Evolutionary conservation across 768 basidiomycete species (phyloP).

Genomic region (Boletus insuetus): DNA sequence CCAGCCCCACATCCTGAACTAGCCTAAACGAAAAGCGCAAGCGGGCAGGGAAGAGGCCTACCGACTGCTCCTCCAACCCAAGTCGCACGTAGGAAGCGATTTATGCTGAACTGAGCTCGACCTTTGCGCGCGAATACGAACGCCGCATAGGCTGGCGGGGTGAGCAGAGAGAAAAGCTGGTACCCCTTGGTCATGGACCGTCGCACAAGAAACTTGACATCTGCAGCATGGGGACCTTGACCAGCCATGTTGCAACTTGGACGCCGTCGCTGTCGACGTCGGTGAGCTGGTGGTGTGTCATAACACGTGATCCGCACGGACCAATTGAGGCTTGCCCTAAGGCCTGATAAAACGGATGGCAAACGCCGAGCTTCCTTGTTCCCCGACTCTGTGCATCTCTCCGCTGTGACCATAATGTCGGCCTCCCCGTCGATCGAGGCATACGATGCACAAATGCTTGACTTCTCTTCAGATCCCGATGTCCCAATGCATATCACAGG

Average conservation of each 20-base stretch:
- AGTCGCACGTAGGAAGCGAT: conserved; percentile 64
- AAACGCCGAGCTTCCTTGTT: conserved; percentile 16
- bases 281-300: neutral
- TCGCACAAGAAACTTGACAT: conserved; percentile 65
- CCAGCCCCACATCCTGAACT: conserved; percentile 39
- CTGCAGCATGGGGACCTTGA: conserved; percentile 40
- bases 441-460: conserved; percentile 64
- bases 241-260: conserved; percentile 15
- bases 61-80: conserved; percentile 70
- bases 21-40: neutral
- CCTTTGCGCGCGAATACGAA: conserved; percentile 55
- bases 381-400: conserved; percentile 15
- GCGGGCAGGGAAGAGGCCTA: neutral
- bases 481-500: conserved; percentile 51
- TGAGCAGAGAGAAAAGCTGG: conserved; percentile 59
- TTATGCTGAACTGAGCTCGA: conserved; percentile 52
- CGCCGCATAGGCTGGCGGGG: conserved; percentile 58
- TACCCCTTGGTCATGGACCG: conserved; percentile 67
- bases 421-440: conserved; percentile 40
- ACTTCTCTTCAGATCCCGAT: conserved; percentile 55
- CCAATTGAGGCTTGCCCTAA: conserved; percentile 31
- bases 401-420: conserved; percentile 23
- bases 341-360: neutral
- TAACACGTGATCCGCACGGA: conserved; percentile 32
- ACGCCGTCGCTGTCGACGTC: conserved; percentile 6